Base-by-base conservation (phyloP, 345 rosid species). In the Aquilaria sinensis region DNA sequence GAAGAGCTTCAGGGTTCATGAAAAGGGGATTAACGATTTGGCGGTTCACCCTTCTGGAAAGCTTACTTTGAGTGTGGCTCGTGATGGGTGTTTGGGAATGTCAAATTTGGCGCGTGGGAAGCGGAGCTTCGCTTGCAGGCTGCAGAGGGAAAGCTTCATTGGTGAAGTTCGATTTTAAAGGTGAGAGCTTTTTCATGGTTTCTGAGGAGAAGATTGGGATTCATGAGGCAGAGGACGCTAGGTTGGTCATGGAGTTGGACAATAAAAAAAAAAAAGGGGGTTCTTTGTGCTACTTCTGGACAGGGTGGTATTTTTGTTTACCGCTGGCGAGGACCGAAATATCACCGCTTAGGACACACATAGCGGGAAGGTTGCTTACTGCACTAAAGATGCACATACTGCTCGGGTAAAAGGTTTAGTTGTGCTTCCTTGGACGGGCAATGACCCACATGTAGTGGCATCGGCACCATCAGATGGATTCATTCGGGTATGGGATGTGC, bases 381-480 rank as follows among this genome's bases (percentile, higher is more conserved):
- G 78, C 67, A 83, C 91, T 47, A 85, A 83, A 58, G 87, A 75
- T 63, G 99, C 96, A 15, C 97, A 94, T 70, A 64, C 86, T 64
- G 66, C 88, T 61, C 96, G 99, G 48, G 78, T 94, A 58, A 94
- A 94, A 76, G 97, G 99, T 62, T 61, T 94, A 41, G 92, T 84
- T 14, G 85, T 85, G 53, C 86, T 90, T 34, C 81, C 80, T 10
- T 77, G 72, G 74, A 82, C 67, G 30, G 79, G 57, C 6, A 90
- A 85, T 54, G 86, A 84, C 64, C 96, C 96, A 10, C 80, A 71
- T 75, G 64, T 94, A 37, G 68, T 88, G 72, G 85, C 93, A 13
- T 90, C 96, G 6, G 96, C 96, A 58, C 88, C 97, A 0, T 86
- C 97, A 0, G 99, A 94, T 76, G 99, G 99, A 58, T 65, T 85